Evolutionary conservation across 345 rosid genomes (phyloP).

Genomic region (Lepidium sativum): DNA sequence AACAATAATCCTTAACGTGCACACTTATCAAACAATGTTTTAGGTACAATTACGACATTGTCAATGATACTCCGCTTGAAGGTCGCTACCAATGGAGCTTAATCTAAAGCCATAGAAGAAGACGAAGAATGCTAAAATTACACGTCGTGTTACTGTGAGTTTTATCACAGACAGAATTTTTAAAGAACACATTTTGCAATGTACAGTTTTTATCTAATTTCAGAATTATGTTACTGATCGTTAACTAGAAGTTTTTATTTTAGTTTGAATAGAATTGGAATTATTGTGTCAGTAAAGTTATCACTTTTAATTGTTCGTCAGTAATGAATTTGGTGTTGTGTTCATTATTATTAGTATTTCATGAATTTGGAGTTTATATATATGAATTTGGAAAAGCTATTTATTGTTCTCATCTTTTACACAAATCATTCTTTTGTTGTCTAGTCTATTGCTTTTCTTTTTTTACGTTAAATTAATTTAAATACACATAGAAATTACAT

Average conservation of each 20-base stretch:
- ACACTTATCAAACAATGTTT: background rate
- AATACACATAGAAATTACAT: too few species aligned
- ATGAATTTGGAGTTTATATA: background rate
- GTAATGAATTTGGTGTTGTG: background rate
- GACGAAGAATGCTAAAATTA: slow-evolving; percentile 6
- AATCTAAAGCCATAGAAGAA: slow-evolving; percentile 31
- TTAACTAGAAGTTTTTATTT: background rate
- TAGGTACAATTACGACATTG: slow-evolving; percentile 68
- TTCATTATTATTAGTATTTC: slow-evolving; percentile 6
- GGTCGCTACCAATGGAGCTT: slow-evolving; percentile 63
- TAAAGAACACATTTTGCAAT: background rate
- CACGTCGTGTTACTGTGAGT: slow-evolving; percentile 15
- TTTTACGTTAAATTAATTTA: background rate
- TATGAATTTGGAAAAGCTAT: background rate
- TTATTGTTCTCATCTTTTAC: background rate
- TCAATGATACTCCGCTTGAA: slow-evolving; percentile 50
- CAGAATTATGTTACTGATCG: background rate
- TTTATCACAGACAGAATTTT: slow-evolving; percentile 9
- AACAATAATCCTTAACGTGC: background rate
- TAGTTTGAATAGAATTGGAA: background rate
- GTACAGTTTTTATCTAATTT: slow-evolving; percentile 10
- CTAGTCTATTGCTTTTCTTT: background rate
- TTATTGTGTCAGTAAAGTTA: slow-evolving; percentile 4
- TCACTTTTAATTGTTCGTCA: background rate
- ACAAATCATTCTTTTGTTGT: background rate